Percentiles rank a stretch among this genome's conserved stretches.
Conservation (phyloP, 73 alveolate genomes). For the Effrenium voratum region DNA sequence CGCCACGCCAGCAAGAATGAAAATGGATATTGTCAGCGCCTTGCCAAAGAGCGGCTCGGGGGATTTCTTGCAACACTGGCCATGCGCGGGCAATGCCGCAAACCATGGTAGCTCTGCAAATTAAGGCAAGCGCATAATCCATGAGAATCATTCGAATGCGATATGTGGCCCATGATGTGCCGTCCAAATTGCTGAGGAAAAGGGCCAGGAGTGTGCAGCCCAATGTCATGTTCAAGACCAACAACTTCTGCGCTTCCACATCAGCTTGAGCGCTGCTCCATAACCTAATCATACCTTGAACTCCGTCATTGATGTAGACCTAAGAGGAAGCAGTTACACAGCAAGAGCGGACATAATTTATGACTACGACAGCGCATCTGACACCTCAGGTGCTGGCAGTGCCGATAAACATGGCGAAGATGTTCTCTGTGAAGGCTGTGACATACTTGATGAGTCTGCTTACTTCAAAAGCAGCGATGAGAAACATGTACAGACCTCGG, state of each 20-base stretch:
- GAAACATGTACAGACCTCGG: conserved; percentile 79
- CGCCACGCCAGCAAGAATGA: conserved; percentile 53
- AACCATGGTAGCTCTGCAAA: background rate
- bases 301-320: conserved; percentile 89
- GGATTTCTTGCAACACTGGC: background rate
- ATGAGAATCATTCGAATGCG: conserved; percentile 23
- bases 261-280: conserved; percentile 18
- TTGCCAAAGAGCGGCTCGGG: background rate
- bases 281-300: conserved; percentile 82
- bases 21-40: conserved; percentile 77
- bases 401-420: conserved; percentile 64
- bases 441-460: conserved; percentile 51
- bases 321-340: background rate
- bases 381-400: background rate
- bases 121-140: conserved; percentile 12
- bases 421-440: conserved; percentile 59
- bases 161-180: conserved; percentile 54
- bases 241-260: background rate
- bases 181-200: conserved; percentile 49
- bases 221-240: conserved; percentile 68
- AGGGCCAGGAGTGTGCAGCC: conserved; percentile 64
- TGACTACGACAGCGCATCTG: background rate
- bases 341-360: background rate
- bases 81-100: background rate
- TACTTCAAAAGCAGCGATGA: conserved; percentile 54